Evolutionary conservation across 768 basidiomycete genomes (phyloP), one percentile per base, ranked within the genome.

Genomic region (Lactarius trivialis): DNA sequence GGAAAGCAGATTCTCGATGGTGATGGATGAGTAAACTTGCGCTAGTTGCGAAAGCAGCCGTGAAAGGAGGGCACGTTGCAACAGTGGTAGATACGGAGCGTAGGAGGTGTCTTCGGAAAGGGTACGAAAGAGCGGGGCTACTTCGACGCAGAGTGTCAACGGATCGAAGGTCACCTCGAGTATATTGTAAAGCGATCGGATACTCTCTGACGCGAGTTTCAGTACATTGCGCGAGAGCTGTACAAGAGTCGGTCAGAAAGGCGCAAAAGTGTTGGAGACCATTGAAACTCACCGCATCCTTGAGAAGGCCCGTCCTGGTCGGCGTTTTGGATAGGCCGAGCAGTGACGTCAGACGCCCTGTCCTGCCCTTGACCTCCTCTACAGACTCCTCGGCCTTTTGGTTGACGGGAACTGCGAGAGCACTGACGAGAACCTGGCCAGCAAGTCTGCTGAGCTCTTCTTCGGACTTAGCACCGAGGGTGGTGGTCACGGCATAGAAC

Each of bases 91-190:
- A 75, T 97, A 98, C 1, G 88, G 85, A 0, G 88, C 78, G 69
- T 90, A 94, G 1, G 84, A 78, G 11, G 80, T 73, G 50, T 85
- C 82, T 6, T 74, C 59, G 21, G 76, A 73, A 60, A 95, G 82
- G 5, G 77, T 70, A 48, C 81, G 75, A 58, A 98, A 82, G 63
- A 98, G 78, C 11, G 93, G 91, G 4, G 90, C 85, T 48, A 93
- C 85, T 64, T 82, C 80, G 5, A 81, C 72, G 72, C 91, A 92
- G 61, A 97, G 86, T 0, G 85, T 86, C 65, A 96, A 82, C 0
- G 96, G 96, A 72, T 98, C 93, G 70, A 98, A 96, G 7, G 91
- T 88, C 45, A 89, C 88, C 76, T 97, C 93, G 67, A 99, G 85
- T 55, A 93, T 83, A 70, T 84, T 82, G 79, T 96, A 96, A 24